Evolutionary conservation across 2,329 filamentous ascomycete species (phyloP), one percentile per base, ranked within the genome.

Genomic region (Colletotrichum siamense): DNA sequence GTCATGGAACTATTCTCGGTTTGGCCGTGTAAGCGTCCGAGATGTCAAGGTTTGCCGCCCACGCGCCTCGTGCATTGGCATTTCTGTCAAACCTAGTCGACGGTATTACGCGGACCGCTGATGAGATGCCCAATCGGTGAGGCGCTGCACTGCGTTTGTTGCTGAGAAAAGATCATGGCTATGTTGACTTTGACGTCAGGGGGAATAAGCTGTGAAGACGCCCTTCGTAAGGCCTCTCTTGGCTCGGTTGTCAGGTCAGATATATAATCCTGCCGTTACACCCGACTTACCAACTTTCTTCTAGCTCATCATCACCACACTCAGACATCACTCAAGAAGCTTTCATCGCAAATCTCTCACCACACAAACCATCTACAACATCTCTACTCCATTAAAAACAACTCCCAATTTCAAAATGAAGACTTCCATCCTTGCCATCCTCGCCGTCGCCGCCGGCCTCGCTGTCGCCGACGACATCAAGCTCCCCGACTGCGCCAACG

Each of bases 401-500:
- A 34, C 22, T 1, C 18, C 28, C 0, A 34, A 4, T 12, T 12
- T 63, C 59, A 69, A 74, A 12, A 76, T 76, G 74, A 76, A 65
- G 71, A 69, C 59, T 7, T 69, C 74, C 8, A 16, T 76, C 4
- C 15, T 76, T 49, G 71, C 71, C 5, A 59, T 76, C 12, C 9
- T 74, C 26, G 74, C 71, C 34, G 64, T 52, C 15, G 71, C 49
- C 12, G 71, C 65, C 4, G 74, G 70, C n/a, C 26, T 76, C 9
- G 74, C 64, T 10, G 24, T 65, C 3, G 70, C 74, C 18, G 68
- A 70, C n/a, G 64, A 62, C 24, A 61, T 76, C 30, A 65, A 76
- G 22, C 55, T 76, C 2, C 74, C 74, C 15, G 74, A 76, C 28
- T 76, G 74, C 36, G 70, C 74, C n/a, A 76, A 74, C 64, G 59